phyloP scores from a whole-genome alignment of 495 filamentous ascomycete species.

The Articulospora tetracladia region DNA sequence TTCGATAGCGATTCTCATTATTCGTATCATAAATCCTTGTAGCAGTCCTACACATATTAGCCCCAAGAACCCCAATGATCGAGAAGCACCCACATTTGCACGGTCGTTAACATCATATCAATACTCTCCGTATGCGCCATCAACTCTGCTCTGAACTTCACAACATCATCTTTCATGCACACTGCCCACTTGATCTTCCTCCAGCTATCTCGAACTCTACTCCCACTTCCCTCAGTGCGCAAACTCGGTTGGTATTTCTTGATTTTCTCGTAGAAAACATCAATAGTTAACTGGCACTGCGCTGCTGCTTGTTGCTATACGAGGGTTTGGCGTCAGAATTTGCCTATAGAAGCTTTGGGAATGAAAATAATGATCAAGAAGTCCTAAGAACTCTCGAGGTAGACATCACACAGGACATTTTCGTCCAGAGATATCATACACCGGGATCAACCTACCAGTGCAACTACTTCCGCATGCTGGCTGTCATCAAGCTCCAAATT shows the following conservation, averaged over 20 bases:
- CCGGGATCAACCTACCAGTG: no score
- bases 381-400: no score
- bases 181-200: slow-evolving; percentile 29
- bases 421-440: no score
- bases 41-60: background rate
- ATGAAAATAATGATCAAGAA: no score
- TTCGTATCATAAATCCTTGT: background rate
- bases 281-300: slow-evolving; percentile 30
- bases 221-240: slow-evolving; percentile 9
- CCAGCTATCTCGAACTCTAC: slow-evolving; percentile 20
- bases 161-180: slow-evolving; percentile 28
- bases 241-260: slow-evolving; percentile 27
- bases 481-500: slow-evolving; percentile 22
- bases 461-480: slow-evolving; percentile 18
- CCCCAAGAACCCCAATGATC: background rate
- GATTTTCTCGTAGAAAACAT: slow-evolving; percentile 25
- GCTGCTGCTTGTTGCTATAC: slow-evolving; percentile 24
- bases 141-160: slow-evolving; percentile 27
- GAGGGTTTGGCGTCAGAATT: no score
- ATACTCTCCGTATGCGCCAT: slow-evolving; percentile 28
- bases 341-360: no score
- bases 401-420: no score
- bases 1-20: slow-evolving; percentile 4
- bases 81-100: slow-evolving; percentile 22
- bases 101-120: slow-evolving; percentile 23